Evolutionary conservation across 1,284 basidiomycete species (phyloP).

Genomic region (Abortiporus biennis): DNA sequence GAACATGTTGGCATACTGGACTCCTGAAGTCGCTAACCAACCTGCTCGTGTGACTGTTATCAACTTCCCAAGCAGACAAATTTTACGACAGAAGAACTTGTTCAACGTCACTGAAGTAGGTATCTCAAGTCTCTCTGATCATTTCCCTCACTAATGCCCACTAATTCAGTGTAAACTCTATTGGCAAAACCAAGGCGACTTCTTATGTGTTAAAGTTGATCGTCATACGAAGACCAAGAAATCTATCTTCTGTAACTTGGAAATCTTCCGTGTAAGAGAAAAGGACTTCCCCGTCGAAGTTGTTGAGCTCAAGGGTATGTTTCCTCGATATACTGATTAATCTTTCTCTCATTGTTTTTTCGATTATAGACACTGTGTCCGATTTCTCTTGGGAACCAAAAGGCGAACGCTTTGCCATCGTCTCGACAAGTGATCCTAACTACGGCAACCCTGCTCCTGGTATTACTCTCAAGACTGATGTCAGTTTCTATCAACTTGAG

Average conservation of each 20-base stretch:
- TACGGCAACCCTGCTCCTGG: constrained; percentile 85
- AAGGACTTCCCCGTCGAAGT: constrained; percentile 99
- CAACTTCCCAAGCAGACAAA: constrained; percentile 80
- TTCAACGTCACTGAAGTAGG: constrained; percentile 96
- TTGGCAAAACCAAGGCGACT: constrained; percentile 99
- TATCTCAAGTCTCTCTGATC: constrained; percentile 13
- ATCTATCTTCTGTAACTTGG: constrained; percentile 97
- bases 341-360: not conserved
- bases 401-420: constrained; percentile 93
- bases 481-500: constrained; percentile 96
- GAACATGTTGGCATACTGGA: constrained; percentile 98
- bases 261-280: constrained; percentile 96
- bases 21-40: constrained; percentile 94
- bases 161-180: constrained; percentile 86
- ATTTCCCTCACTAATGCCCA: not conserved
- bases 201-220: constrained; percentile 98
- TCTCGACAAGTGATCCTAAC: constrained; percentile 93
- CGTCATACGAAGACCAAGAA: constrained; percentile 99
- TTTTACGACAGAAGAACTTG: constrained; percentile 93
- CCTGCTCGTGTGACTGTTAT: constrained; percentile 95
- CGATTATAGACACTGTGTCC: constrained; percentile 83
- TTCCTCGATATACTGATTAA: constrained; percentile 5
- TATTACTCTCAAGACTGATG: constrained; percentile 92
- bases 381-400: constrained; percentile 99
- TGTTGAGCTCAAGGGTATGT: constrained; percentile 86